phyloP scores from a whole-genome alignment of 2,329 filamentous ascomycete genomes.

The Cladosporium sphaerospermum region DNA sequence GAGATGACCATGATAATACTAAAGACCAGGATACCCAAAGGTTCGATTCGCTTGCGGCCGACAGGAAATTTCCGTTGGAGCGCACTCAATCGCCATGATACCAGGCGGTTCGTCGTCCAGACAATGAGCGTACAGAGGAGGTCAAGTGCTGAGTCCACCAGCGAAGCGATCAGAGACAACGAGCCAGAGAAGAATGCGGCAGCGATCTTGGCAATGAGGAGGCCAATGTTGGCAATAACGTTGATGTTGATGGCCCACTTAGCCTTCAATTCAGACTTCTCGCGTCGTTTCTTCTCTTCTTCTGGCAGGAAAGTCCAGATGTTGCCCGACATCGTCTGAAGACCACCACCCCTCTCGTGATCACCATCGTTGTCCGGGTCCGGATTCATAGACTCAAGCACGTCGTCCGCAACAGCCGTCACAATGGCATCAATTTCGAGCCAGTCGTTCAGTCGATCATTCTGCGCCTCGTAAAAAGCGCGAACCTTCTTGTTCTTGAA shows the following conservation, averaged over 20 bases:
- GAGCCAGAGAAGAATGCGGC: slow-evolving; percentile 52
- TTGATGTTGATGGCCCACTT: slow-evolving; percentile 57
- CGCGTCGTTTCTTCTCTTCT: slow-evolving; percentile 46
- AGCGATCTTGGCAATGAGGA: slow-evolving; percentile 50
- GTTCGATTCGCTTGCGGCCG: slow-evolving; percentile 51
- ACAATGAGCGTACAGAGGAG: slow-evolving; percentile 56
- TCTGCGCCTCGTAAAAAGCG: slow-evolving; percentile 50
- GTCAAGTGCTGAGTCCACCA: slow-evolving; percentile 57
- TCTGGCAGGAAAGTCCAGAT: slow-evolving; percentile 52
- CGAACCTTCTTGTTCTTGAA: slow-evolving; percentile 50
- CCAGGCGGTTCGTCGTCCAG: slow-evolving; percentile 54
- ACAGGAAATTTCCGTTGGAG: slow-evolving; percentile 53
- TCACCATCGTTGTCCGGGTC: slow-evolving; percentile 53
- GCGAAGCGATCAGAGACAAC: slow-evolving; percentile 55
- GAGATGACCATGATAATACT: slow-evolving; percentile 59
- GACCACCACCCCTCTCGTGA: slow-evolving; percentile 46
- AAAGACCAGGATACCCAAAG: slow-evolving; percentile 57
- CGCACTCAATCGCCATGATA: slow-evolving; percentile 49
- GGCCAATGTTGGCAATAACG: slow-evolving; percentile 53
- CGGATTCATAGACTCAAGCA: slow-evolving; percentile 55
- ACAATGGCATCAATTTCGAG: slow-evolving; percentile 54
- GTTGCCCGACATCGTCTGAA: slow-evolving; percentile 44
- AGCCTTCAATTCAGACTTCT: slow-evolving; percentile 43
- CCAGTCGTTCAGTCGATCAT: slow-evolving; percentile 51
- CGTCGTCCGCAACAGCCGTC: slow-evolving; percentile 50